A percentile compares a stretch with the other conserved stretches of the same genome.
Evolutionary conservation across 768 basidiomycete species (phyloP).

Genomic region (Lactifluus subvellereus): DNA sequence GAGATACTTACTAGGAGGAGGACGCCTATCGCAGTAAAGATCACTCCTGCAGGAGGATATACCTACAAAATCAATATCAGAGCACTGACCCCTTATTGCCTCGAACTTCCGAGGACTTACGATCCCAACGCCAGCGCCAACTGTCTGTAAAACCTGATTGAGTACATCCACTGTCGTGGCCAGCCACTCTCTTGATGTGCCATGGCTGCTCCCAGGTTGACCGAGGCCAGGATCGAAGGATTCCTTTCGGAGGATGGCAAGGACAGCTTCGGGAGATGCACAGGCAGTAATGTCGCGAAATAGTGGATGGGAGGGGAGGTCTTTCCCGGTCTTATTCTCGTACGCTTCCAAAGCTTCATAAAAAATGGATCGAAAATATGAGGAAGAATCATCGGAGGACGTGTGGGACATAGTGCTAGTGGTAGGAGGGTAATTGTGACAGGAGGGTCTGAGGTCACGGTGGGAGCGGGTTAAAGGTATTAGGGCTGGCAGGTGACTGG

Average conservation of each 20-base stretch:
- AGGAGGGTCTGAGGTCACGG: too few species aligned
- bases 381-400: neutral
- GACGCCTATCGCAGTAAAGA: neutral
- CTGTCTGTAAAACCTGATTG: neutral
- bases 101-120: neutral
- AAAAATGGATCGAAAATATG: neutral
- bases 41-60: neutral
- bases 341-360: neutral
- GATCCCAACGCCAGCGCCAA: neutral
- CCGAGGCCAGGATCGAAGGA: neutral
- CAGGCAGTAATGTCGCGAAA: neutral
- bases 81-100: neutral
- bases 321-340: neutral
- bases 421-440: too few species aligned
- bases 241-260: neutral
- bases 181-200: neutral
- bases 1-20: neutral
- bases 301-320: neutral
- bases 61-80: neutral
- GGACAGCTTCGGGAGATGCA: neutral
- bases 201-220: neutral
- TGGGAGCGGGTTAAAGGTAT: too few species aligned
- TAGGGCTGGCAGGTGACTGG: too few species aligned
- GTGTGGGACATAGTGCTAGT: neutral
- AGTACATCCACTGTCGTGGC: neutral